Base-by-base conservation (phyloP, 768 basidiomycete species). In the Mrakia hoshinonis region DNA sequence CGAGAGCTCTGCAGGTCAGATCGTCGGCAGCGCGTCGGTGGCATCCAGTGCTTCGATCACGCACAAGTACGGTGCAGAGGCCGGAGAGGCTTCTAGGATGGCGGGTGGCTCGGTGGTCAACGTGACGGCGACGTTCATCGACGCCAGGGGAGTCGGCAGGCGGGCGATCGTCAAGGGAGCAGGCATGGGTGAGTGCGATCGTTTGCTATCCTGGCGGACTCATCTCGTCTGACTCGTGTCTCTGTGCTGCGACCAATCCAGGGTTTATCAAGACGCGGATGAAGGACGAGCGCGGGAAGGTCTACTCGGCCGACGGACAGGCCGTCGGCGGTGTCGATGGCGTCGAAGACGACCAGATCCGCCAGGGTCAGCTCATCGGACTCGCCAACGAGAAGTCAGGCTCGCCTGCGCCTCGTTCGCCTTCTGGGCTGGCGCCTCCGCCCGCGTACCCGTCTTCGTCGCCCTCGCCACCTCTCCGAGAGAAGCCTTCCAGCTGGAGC, bases 21-120 rank as follows among this genome's bases (percentile, higher is more conserved):
- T 73, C 1, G 0, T 73, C 3, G 61, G 18, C 1, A 46, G 60
- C 22, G 26, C 49, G 7, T 20, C 60, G 48, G 15, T 24, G 3
- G 47, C 29, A 31, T 22, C 72, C 11, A 63, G 60, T 9, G 31
- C 15, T 15, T 24, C 20, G 18, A 73, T 73, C 61, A 47, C 36
- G 1, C 72, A 73, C 52, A 73, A 73, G 60, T 73, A 68, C n/a
- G 72, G 72, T 5, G 51, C 49, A 11, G 67, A 73, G 43, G 72
- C 72, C 7, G 72, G 72, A 3, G n/a, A 68, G 43, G 72, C 72
- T 20, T 60, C 67, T 2, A 54, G 18, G 3, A 22, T 51, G 24
- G 48, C 51, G 20, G 72, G 60, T 47, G 70, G 70, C 11, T 67
- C 64, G 26, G 64, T 72, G 3, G 20, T n/a, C 22, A 72, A 72